Conservation (phyloP, 2,329 filamentous ascomycete genomes). For the Aaosphaeria pasadenensis region DNA sequence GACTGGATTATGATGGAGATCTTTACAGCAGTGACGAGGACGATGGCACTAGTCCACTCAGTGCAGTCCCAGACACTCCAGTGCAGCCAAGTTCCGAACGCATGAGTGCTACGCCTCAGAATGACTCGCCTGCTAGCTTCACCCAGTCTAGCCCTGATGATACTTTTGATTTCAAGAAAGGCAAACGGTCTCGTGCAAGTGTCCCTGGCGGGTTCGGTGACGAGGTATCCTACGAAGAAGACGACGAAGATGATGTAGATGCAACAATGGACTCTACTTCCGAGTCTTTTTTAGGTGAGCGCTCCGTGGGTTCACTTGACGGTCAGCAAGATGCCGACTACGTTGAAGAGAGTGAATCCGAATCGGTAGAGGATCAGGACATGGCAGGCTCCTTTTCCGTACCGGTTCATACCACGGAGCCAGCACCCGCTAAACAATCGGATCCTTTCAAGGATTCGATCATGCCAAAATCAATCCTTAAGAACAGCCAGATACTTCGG, state of each 20-base stretch:
- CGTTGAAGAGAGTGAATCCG: constrained; percentile 66
- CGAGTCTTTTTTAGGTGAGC: constrained; percentile 89
- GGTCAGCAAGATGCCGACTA: constrained; percentile 59
- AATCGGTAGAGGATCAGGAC: constrained; percentile 66
- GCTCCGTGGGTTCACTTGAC: constrained; percentile 77
- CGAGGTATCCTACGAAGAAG: constrained; percentile 55
- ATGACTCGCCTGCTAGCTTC: constrained; percentile 38
- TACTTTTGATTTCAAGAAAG: constrained; percentile 55
- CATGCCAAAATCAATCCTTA: constrained; percentile 50
- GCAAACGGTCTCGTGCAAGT: constrained; percentile 45
- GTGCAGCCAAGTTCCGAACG: constrained; percentile 30
- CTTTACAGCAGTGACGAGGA: constrained; percentile 59
- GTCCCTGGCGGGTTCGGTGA: constrained; percentile 81
- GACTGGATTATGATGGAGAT: constrained; percentile 64
- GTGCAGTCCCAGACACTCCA: constrained; percentile 45
- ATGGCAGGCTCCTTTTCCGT: constrained; percentile 76
- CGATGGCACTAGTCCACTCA: constrained; percentile 40
- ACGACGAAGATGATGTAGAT: constrained; percentile 55
- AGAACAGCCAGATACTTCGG: constrained; percentile 34
- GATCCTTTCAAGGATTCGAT: constrained; percentile 29
- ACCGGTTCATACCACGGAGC: constrained; percentile 76
- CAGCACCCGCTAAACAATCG: constrained; percentile 41
- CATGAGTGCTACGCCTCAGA: constrained; percentile 32
- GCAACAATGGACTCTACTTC: constrained; percentile 17
- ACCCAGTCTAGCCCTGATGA: constrained; percentile 49